Conservation (phyloP, 192 early-diverging fungal species). For the Phycomyces blakesleeanus region DNA sequence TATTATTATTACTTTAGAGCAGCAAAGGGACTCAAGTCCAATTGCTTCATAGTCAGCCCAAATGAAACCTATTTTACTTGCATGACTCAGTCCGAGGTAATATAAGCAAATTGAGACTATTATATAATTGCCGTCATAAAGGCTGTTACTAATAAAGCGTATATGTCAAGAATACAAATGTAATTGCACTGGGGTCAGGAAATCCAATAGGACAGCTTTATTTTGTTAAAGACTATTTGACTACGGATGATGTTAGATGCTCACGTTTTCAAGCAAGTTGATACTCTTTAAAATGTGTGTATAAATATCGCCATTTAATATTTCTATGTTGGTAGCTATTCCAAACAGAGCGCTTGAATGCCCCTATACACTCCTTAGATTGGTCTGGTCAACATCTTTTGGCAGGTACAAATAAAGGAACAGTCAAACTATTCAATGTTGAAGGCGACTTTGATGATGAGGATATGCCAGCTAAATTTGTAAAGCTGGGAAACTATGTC, state of each 20-base stretch:
- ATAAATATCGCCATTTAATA: background rate
- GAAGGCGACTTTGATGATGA: background rate
- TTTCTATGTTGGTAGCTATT: background rate
- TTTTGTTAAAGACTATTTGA: slow-evolving; percentile 16
- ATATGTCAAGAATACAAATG: background rate
- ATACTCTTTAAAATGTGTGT: too few relatives aligned
- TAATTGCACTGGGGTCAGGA: slow-evolving; percentile 12
- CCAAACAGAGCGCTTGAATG: slow-evolving; percentile 1
- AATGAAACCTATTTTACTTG: background rate
- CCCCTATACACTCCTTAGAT: slow-evolving; percentile 20
- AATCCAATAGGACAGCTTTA: slow-evolving; percentile 9
- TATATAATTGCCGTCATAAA: background rate
- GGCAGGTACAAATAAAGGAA: slow-evolving; percentile 13
- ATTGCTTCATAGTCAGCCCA: background rate
- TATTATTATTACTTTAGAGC: background rate
- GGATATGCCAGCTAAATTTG: background rate
- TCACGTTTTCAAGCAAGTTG: slow-evolving; percentile 13
- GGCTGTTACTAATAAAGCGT: too few relatives aligned
- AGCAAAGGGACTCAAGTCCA: background rate
- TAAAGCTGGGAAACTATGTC: background rate
- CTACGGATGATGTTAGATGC: background rate
- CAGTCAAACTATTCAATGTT: slow-evolving; percentile 2
- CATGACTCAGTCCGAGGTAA: background rate
- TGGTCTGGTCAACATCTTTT: slow-evolving; percentile 8
- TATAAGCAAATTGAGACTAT: background rate